Percentiles rank a stretch among this genome's conserved stretches.
These are phyloP conservation scores for Phytophthora lateralis DNA, from an alignment of 352 stramenopile genomes.

Conservation along the genomic window DNA sequence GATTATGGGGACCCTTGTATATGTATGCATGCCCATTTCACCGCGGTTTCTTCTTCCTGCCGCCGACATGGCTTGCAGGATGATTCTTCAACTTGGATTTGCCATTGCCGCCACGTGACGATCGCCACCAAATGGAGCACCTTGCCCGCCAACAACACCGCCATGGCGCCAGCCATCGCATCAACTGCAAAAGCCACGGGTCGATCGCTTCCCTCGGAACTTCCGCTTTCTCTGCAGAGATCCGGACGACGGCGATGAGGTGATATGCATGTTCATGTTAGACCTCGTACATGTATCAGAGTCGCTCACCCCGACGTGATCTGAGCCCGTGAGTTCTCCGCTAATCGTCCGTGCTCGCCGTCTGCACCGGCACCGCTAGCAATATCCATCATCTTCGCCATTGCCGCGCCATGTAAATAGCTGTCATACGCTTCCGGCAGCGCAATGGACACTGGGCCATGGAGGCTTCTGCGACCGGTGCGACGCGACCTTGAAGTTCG, in stretches of 20 bases:
- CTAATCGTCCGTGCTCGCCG: too few relatives aligned
- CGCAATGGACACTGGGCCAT: background rate
- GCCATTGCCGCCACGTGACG: background rate
- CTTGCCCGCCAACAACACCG: too few relatives aligned
- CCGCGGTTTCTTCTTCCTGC: background rate
- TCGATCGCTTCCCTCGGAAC: background rate
- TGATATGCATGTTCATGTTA: background rate
- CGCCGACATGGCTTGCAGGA: background rate
- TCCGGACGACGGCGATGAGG: constrained; percentile 8
- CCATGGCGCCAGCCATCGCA: too few relatives aligned
- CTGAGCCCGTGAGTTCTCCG: background rate
- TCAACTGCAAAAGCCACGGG: too few relatives aligned
- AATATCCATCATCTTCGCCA: too few relatives aligned
- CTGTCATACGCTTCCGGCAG: constrained; percentile 8
- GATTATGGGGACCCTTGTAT: too few relatives aligned
- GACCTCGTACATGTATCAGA: constrained; percentile 14
- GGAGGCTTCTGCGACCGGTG: background rate
- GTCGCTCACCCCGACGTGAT: background rate
- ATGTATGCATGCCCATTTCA: too few relatives aligned
- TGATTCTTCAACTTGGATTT: constrained; percentile 8
- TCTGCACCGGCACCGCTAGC: too few relatives aligned
- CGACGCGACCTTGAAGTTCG: constrained; percentile 2
- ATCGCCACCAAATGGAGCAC: too few relatives aligned
- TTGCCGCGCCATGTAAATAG: too few relatives aligned
- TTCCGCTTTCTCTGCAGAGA: too few relatives aligned